phyloP scores from a whole-genome alignment of 495 filamentous ascomycete genomes.

The Talaromyces liani region DNA sequence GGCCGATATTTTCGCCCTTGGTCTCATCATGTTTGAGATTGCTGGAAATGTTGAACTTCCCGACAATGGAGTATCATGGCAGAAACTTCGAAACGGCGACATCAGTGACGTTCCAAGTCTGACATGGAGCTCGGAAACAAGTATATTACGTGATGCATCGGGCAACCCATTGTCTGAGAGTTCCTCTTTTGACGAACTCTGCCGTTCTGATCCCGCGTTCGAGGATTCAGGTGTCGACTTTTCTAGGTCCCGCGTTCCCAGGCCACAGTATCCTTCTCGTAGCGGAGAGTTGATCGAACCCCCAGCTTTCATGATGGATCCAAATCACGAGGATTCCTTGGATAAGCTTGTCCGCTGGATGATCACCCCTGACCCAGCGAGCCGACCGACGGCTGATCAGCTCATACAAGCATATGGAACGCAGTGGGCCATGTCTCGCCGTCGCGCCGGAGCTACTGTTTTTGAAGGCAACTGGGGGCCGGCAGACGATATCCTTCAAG shows the following conservation, averaged over 20 bases:
- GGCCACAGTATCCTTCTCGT: slow-evolving; percentile 27
- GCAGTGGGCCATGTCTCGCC: slow-evolving; percentile 65
- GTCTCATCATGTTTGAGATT: slow-evolving; percentile 88
- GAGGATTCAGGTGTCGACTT: slow-evolving; percentile 31
- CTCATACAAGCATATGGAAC: slow-evolving; percentile 61
- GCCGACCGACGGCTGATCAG: slow-evolving; percentile 67
- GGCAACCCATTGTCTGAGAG: slow-evolving; percentile 54
- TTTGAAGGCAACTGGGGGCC: slow-evolving; percentile 97
- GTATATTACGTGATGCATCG: slow-evolving; percentile 64
- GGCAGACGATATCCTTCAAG: slow-evolving; percentile 59
- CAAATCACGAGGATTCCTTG: slow-evolving; percentile 58
- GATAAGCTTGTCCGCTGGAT: slow-evolving; percentile 84
- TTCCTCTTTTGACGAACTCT: slow-evolving; percentile 43
- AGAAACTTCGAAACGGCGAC: slow-evolving; percentile 76
- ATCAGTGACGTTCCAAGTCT: slow-evolving; percentile 78
- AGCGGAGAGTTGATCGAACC: slow-evolving; percentile 66
- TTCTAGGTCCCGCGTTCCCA: slow-evolving; percentile 18
- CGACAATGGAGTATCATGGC: slow-evolving; percentile 86
- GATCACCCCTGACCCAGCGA: slow-evolving; percentile 66
- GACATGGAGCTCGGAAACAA: slow-evolving; percentile 65
- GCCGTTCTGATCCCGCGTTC: slow-evolving; percentile 40
- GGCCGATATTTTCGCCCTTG: slow-evolving; percentile 87
- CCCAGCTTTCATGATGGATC: slow-evolving; percentile 79
- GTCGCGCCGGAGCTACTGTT: slow-evolving; percentile 77
- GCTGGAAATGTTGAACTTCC: slow-evolving; percentile 87